Evolutionary conservation across 345 rosid genomes (phyloP).

Genomic region (Acer saccharum): DNA sequence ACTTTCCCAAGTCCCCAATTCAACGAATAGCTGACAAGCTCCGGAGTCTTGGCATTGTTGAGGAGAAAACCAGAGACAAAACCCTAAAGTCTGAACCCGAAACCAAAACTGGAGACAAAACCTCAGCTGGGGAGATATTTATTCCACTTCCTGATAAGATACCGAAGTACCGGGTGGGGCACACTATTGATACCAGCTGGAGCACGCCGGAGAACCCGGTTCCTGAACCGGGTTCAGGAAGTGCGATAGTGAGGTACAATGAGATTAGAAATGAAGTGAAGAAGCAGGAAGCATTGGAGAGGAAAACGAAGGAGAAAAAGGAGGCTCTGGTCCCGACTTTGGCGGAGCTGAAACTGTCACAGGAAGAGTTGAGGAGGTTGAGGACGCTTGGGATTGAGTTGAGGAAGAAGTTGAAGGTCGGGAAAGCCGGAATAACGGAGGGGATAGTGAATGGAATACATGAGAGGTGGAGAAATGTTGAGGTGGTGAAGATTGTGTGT

Average conservation of each 20-base stretch:
- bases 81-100: slow-evolving; percentile 1
- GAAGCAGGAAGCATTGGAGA: slow-evolving; percentile 46
- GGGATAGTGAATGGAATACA: slow-evolving; percentile 96
- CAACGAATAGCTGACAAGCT: slow-evolving; percentile 93
- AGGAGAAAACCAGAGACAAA: slow-evolving; percentile 24
- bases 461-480: slow-evolving; percentile 87
- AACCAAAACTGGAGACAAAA: slow-evolving; percentile 5
- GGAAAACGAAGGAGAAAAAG: slow-evolving; percentile 32
- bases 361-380: slow-evolving; percentile 65
- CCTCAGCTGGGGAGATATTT: slow-evolving; percentile 73
- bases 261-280: slow-evolving; percentile 53
- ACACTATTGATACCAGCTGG: slow-evolving; percentile 95
- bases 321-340: slow-evolving; percentile 73
- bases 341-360: slow-evolving; percentile 70
- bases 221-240: slow-evolving; percentile 74
- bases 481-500: slow-evolving; percentile 80
- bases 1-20: slow-evolving; percentile 73
- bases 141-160: slow-evolving; percentile 65
- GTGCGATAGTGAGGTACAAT: slow-evolving; percentile 57
- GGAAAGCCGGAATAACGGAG: slow-evolving; percentile 92
- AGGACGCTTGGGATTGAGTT: slow-evolving; percentile 59
- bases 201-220: slow-evolving; percentile 87
- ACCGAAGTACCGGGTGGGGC: slow-evolving; percentile 79
- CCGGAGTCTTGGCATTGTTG: slow-evolving; percentile 79
- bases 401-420: slow-evolving; percentile 72